Conservation (phyloP, 129 eudicot species). For the Chrysanthemum lavandulifolium region DNA sequence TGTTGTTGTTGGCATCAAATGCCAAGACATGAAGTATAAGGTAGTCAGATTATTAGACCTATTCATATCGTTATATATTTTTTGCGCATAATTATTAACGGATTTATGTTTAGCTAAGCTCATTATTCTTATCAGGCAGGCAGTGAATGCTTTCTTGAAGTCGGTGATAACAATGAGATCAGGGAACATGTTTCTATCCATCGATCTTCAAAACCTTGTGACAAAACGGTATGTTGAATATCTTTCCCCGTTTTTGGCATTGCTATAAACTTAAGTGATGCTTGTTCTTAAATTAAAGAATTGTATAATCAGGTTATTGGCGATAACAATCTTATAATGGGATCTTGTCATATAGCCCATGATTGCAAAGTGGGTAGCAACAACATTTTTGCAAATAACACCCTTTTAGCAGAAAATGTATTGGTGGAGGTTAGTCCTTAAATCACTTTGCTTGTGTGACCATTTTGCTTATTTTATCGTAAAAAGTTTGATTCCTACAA, state of each 20-base stretch:
- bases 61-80: not conserved
- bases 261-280: not conserved
- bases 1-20: conserved; percentile 85
- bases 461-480: conserved; percentile 35
- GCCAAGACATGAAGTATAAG: conserved; percentile 96
- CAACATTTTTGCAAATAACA: conserved; percentile 84
- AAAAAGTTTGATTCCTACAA: conserved; percentile 16
- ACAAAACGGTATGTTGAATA: conserved; percentile 62
- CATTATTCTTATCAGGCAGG: conserved; percentile 57
- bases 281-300: conserved; percentile 9
- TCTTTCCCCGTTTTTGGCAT: conserved; percentile 45
- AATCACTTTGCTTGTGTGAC: conserved; percentile 18
- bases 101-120: not conserved
- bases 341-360: conserved; percentile 95
- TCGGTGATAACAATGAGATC: conserved; percentile 93
- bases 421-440: conserved; percentile 63
- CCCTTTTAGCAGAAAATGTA: conserved; percentile 92
- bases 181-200: conserved; percentile 91
- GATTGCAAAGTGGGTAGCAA: conserved; percentile 94
- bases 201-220: conserved; percentile 79
- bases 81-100: not conserved
- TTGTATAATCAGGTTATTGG: conserved; percentile 67
- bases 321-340: conserved; percentile 90
- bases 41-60: conserved; percentile 29
- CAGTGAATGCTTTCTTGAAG: conserved; percentile 79